Base-by-base conservation (phyloP, 306 rosid genomes). In the Begonia fuchsioides region DNA sequence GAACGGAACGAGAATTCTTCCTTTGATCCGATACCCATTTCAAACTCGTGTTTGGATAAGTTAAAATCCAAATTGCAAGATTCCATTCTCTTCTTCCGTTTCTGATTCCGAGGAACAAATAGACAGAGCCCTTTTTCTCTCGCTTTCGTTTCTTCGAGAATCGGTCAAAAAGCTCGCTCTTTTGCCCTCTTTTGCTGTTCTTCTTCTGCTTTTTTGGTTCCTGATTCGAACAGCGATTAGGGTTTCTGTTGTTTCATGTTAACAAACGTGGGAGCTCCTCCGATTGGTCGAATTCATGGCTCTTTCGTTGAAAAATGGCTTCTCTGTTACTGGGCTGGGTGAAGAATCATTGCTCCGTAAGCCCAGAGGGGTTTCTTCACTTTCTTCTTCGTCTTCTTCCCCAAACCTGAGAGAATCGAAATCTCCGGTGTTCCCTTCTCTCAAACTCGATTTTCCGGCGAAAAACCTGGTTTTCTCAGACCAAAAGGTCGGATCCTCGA, bases 391-490 rank as follows among this genome's bases (percentile, higher is more conserved):
- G n/a, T n/a, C n/a, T n/a, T n/a, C n/a, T n/a, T n/a, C 66, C 32
- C 50, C 44, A 10, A 51, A 51, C 39, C 20, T 12, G 18, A 60
- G 49, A 43, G 62, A 60, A 15, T 39, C 63, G 17, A 75, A 58
- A 40, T 50, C 77, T 48, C 51, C 55, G 19, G 49, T 44, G 9
- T 56, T 50, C 40, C 70, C 76, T 49, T 60, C 53, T 58, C 49
- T 69, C 60, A 49, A 32, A 5, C 50, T 19, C 62, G 73, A 46
- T 58, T 72, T 80, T 52, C 49, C 53, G 62, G 90, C 62, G 90
- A 86, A 26, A 64, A 50, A 43, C 52, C 77, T 65, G 0, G 8
- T 17, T 20, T 20, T 58, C 15, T 50, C 82, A 20, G 72, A 63
- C 61, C 72, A 55, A 45, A 74, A 52, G 57, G 63, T 26, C 35